Base-by-base conservation (phyloP, 371 early-diverging fungal genomes). In the Mucor lusitanicus region DNA sequence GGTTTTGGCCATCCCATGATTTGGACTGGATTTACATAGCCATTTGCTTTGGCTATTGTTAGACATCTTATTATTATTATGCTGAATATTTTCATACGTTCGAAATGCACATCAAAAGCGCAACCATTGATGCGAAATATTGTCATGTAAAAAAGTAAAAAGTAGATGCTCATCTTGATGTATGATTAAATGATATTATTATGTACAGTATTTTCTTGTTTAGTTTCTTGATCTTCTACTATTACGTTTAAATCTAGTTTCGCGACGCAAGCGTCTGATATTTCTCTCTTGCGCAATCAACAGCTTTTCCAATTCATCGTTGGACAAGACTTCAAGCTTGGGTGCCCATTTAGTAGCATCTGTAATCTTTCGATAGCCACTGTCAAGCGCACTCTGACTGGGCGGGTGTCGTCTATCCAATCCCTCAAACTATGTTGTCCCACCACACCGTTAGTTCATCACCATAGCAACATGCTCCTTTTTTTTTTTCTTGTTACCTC, bases 271-370 rank as follows among this genome's bases (percentile, higher is more conserved):
- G 12, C 70, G 64, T 61, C 70, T 82, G 69, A 90, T 87, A 48
- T 86, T 90, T 63, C 94, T 84, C 64, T 95, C 95, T 71, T 88
- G 85, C 67, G 91, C 92, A 64, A 92, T 83, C 65, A 87, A 64
- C 53, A 91, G 80, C 68, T 89, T 88, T 57, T 95, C 95, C 11
- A 93, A 74, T 58, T 94, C 94, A 59, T 92, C 92, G 28, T 91
- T 82, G 0, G 90, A 85, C 61, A 95, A 69, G 21, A 87, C 83
- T 61, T 91, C 90, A 60, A 96, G 74, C 9, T 89, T 85, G 1
- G 96, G 95, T 7, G 88, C 85, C 95, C 95, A 96, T 7, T 83
- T 83, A 33, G 86, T 86, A 6, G 88, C 91, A 61, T 88, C 83
- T 54, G 88, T 85, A 25, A 82, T 74, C 11, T 76, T 76, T 48